phyloP scores from a whole-genome alignment of 1,284 basidiomycete genomes.

The Ceratobasidium sp. region DNA sequence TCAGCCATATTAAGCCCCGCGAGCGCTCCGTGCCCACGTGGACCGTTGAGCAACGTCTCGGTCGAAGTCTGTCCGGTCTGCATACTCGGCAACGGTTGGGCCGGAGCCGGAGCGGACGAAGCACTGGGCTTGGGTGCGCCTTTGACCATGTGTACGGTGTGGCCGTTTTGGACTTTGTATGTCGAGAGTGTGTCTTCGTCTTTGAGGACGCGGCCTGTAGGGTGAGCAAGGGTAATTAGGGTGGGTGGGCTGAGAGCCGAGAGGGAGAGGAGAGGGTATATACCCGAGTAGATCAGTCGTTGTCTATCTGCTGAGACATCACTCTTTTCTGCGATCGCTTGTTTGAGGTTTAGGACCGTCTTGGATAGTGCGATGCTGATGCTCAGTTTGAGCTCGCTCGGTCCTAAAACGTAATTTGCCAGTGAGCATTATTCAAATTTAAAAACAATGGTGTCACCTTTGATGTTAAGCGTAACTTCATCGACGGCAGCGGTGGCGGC shows the following conservation, averaged over 20 bases:
- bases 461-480: slow-evolving; percentile 81
- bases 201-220: slow-evolving; percentile 64
- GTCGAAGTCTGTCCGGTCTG: slow-evolving; percentile 85
- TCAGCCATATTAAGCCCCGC: slow-evolving; percentile 73
- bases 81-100: slow-evolving; percentile 77
- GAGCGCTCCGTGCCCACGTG: slow-evolving; percentile 77
- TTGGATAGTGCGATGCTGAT: slow-evolving; percentile 83
- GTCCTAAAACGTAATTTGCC: no score
- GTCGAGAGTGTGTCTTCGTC: slow-evolving; percentile 84
- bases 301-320: slow-evolving; percentile 87
- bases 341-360: slow-evolving; percentile 87
- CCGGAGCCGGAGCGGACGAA: slow-evolving; percentile 52
- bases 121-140: slow-evolving; percentile 72
- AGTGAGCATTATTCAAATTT: no score
- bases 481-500: background rate
- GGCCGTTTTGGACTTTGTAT: slow-evolving; percentile 87
- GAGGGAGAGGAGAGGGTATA: slow-evolving; percentile 52
- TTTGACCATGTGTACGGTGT: slow-evolving; percentile 96
- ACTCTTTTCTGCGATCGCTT: slow-evolving; percentile 83
- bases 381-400: slow-evolving; percentile 87
- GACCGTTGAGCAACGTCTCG: slow-evolving; percentile 80
- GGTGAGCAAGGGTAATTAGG: background rate
- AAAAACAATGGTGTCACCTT: slow-evolving; percentile 63
- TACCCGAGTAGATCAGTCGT: slow-evolving; percentile 88
- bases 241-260: slow-evolving; percentile 2